Base-by-base conservation (phyloP, 768 basidiomycete species). In the Boletellus ananas region DNA sequence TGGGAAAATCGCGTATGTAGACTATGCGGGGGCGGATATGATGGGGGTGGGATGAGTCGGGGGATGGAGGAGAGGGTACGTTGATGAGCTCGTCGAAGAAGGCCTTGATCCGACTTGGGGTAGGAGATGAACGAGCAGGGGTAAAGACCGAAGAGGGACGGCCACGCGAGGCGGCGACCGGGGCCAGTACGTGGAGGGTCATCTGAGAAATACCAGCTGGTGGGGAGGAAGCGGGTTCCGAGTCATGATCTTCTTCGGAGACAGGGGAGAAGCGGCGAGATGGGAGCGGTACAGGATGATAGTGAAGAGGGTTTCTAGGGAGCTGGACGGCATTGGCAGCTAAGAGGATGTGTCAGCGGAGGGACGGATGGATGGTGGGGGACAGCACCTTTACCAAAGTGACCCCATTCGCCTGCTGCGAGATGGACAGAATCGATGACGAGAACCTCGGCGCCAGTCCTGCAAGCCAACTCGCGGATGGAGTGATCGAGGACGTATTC, bases 341-440 rank as follows among this genome's bases (percentile, higher is more conserved):
- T 92, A 48, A 14, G 34, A 6, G 41, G 6, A 38, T 3, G 33
- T 3, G 42, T 63, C 46, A 63, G 55, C 16, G 44, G 6, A 39
- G 8, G 37, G 40, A 52, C 23, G 12, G 45, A 9, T 33, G 1
- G 21, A 17, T 6, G 35, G 12, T 3, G 10, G 44, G 35, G 18
- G 56, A 50, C 59, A 58, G 43, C 45, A 85, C 88, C 87, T 77
- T 84, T 79, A 23, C 93, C 92, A 65, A 91, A 91, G 17, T 78
- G 74, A 3, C 93, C 93, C 75, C 84, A 87, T 66, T 90, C 85
- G n/a, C 92, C 90, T 4, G 91, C 85, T 31, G 88, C 91, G 17
- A 95, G 73, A 51, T 94, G 88, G 9, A 85, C 82, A 3, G 86
- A 74, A 70, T 97, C 94, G 43, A 97, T 63, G 13, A 93, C 80